Base-by-base conservation (phyloP, 2,329 filamentous ascomycete species). In the Monosporascus sp. region DNA sequence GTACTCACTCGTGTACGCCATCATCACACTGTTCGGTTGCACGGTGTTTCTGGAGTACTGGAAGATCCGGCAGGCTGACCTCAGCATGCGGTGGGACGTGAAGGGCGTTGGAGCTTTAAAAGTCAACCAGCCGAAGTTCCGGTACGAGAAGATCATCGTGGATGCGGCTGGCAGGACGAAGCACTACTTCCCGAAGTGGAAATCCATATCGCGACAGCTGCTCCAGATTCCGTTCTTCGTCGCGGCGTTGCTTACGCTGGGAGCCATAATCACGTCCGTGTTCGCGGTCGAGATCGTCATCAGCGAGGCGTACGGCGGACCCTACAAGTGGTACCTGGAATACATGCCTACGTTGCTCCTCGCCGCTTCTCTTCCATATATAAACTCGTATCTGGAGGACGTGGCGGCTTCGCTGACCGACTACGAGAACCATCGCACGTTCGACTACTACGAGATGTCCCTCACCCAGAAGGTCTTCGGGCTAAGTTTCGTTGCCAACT, bases 401-500 rank as follows among this genome's bases (percentile, higher is more conserved):
- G 74, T 87, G 37, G 88, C 88, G 1, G 81, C 78, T 1, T 71
- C 71, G 19, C 73, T 91, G 37, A 89, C 83, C 11, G 74, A 87
- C 17, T 89, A 81, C 60, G 88, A 91, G 64, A 91, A 91, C 65
- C 88, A 91, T 65, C 82, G 88, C 51, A 91, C 87, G 0, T 77
- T 84, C 35, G 84, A 86, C 49, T 75, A 80, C 20, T 85, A 88
- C 63, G 84, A 90, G 56, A 79, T 83, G 55, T 85, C 87, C 0
- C 76, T 88, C 59, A 88, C 86, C 0, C 81, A 86, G 57, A 91
- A 91, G 74, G 80, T 87, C 7, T 91, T 91, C 55, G 77, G 89
- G 37, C 79, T 92, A 65, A 89, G 88, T 74, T 89, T 91, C 72
- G 89, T 91, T 69, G 90, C 87, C 14, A 88, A 88, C 4, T 92